Evolutionary conservation across 192 early-diverging fungal genomes (phyloP).

Genomic region (Rhizoclosmatium globosum): DNA sequence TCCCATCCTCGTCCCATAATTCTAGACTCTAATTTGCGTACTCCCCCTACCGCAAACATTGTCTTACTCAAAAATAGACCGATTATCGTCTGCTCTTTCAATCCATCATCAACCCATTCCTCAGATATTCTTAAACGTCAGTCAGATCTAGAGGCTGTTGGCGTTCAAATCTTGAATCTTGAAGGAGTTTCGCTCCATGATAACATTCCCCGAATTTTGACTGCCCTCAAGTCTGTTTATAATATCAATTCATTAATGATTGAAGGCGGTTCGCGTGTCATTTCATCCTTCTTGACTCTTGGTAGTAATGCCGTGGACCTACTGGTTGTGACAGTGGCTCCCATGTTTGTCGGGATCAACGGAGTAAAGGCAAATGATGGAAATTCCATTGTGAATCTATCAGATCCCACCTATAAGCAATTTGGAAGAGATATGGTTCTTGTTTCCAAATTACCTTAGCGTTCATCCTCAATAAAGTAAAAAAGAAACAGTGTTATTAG

Average conservation of each 20-base stretch:
- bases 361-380: conserved; percentile 57
- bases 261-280: conserved; percentile 83
- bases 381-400: not conserved
- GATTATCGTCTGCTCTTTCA: conserved; percentile 24
- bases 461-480: too few relatives aligned
- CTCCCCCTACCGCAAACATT: not conserved
- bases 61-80: conserved; percentile 14
- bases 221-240: conserved; percentile 18
- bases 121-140: too few relatives aligned
- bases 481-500: too few relatives aligned
- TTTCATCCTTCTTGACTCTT: conserved; percentile 67
- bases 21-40: conserved; percentile 20
- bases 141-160: not conserved
- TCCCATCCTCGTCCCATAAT: conserved; percentile 22
- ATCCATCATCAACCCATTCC: too few relatives aligned
- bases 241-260: conserved; percentile 75
- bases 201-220: too few relatives aligned
- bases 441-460: conserved; percentile 35
- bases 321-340: conserved; percentile 77
- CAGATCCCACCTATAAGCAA: conserved; percentile 47
- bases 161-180: not conserved
- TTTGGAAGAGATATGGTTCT: conserved; percentile 68
- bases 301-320: conserved; percentile 43
- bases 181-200: too few relatives aligned
- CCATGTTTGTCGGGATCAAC: conserved; percentile 64